These are phyloP conservation scores for Gossypium gossypioides DNA, from an alignment of 441 rosid species.

Conservation along the genomic window DNA sequence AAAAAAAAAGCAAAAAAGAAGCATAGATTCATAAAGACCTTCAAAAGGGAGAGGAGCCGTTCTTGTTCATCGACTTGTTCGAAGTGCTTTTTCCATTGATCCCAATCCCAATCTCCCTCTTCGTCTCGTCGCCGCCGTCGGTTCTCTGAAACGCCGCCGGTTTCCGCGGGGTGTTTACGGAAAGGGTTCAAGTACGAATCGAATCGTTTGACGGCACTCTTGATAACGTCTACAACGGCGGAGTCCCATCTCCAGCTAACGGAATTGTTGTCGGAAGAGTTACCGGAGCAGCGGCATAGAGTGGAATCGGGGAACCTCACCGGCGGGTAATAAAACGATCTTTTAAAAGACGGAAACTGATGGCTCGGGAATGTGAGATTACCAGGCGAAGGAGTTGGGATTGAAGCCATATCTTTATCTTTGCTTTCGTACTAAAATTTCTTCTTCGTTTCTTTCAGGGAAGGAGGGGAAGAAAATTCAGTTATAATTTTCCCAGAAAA, in stretches of 20 bases:
- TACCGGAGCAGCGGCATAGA: constrained; percentile 43
- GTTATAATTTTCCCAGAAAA: background rate
- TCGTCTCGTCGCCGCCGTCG: constrained; percentile 4
- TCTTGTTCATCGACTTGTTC: constrained; percentile 73
- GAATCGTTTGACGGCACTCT: constrained; percentile 43
- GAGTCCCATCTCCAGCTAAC: constrained; percentile 45
- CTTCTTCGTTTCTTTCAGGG: background rate
- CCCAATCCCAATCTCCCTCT: constrained; percentile 78
- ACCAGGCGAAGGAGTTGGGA: constrained; percentile 42
- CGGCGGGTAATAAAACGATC: constrained; percentile 38
- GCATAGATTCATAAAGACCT: constrained; percentile 35
- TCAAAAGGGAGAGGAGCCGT: constrained; percentile 56
- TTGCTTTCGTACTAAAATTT: background rate
- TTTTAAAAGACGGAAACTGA: constrained; percentile 24
- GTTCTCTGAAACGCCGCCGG: constrained; percentile 8
- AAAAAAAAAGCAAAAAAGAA: background rate
- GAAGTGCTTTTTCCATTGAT: constrained; percentile 81
- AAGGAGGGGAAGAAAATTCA: background rate
- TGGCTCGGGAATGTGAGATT: constrained; percentile 30
- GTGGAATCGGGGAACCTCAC: constrained; percentile 28
- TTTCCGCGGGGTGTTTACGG: background rate
- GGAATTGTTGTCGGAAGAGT: constrained; percentile 22
- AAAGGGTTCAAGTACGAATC: constrained; percentile 37
- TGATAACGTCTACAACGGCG: constrained; percentile 43
- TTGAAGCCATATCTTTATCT: constrained; percentile 36